phyloP scores from a whole-genome alignment of 176 grass and related monocot species.

The Avena insularis region DNA sequence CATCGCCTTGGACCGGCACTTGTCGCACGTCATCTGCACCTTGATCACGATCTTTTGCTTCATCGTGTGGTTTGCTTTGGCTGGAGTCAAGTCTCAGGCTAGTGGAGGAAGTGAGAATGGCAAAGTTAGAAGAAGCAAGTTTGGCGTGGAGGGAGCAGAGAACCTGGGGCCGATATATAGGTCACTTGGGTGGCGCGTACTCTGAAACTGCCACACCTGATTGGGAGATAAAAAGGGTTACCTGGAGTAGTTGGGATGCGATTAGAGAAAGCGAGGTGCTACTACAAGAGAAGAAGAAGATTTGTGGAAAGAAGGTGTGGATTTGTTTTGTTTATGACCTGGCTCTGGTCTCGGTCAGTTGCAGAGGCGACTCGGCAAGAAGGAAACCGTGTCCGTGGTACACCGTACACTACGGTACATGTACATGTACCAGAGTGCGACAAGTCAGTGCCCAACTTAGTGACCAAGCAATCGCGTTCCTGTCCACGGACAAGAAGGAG shows the following conservation, averaged over 20 bases:
- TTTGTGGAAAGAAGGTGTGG: not conserved
- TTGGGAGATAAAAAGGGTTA: not conserved
- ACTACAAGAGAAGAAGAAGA: not conserved
- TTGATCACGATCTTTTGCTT: not conserved
- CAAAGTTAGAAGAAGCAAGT: too few relatives aligned
- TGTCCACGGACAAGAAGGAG: not conserved
- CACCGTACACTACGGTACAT: not conserved
- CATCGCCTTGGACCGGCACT: too few relatives aligned
- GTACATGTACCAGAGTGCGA: not conserved
- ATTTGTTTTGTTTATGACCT: not conserved
- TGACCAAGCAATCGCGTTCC: not conserved
- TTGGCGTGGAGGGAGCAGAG: too few relatives aligned
- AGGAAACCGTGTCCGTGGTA: not conserved
- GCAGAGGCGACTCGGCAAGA: not conserved
- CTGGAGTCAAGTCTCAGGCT: too few relatives aligned
- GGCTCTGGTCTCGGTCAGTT: too few relatives aligned
- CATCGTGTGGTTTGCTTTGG: too few relatives aligned
- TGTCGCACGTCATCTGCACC: slow-evolving; percentile 26
- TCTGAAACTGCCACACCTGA: not conserved
- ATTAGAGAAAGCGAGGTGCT: not conserved
- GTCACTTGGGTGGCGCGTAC: not conserved
- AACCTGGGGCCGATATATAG: too few relatives aligned
- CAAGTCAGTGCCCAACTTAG: not conserved
- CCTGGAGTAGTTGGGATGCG: not conserved
- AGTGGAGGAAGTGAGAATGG: too few relatives aligned